phyloP scores from a whole-genome alignment of 1,284 basidiomycete genomes.

The Cryptococcus sp. region DNA sequence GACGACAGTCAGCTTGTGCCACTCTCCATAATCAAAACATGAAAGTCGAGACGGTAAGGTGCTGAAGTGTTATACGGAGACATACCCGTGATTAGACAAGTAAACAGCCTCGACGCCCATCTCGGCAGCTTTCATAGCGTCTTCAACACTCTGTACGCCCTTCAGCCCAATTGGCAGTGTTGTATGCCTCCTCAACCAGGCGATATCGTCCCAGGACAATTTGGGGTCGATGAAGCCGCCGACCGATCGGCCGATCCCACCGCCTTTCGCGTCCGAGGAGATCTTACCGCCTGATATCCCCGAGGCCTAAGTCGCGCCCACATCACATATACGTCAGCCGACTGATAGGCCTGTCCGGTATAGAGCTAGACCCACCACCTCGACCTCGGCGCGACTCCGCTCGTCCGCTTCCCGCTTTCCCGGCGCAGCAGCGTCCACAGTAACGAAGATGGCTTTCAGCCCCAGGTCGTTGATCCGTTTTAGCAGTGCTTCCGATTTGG shows the following conservation, averaged over 20 bases:
- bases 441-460: conserved; percentile 53
- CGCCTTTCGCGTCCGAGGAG: conserved; percentile 47
- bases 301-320: conserved; percentile 26
- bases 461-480: conserved; percentile 41
- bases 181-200: conserved; percentile 49
- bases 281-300: conserved; percentile 53
- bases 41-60: too few relatives aligned
- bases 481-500: conserved; percentile 48
- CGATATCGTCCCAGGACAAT: conserved; percentile 50
- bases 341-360: too few relatives aligned
- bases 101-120: conserved; percentile 54
- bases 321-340: too few relatives aligned
- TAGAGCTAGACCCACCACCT: conserved; percentile 28
- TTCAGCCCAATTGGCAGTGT: conserved; percentile 52
- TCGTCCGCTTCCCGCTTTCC: conserved; percentile 55
- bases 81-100: conserved; percentile 54
- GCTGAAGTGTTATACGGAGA: too few relatives aligned
- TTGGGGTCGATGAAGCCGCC: conserved; percentile 53
- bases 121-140: conserved; percentile 52
- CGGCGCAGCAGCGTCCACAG: conserved; percentile 53
- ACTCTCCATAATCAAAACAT: too few relatives aligned
- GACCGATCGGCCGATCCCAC: conserved; percentile 52
- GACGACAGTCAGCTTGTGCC: conserved; percentile 13
- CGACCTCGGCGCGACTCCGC: conserved; percentile 47
- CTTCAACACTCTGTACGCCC: conserved; percentile 54